These are phyloP conservation scores for Saccharomyces mikatae DNA, from an alignment of 805 yeast genomes.

Conservation along the genomic window DNA sequence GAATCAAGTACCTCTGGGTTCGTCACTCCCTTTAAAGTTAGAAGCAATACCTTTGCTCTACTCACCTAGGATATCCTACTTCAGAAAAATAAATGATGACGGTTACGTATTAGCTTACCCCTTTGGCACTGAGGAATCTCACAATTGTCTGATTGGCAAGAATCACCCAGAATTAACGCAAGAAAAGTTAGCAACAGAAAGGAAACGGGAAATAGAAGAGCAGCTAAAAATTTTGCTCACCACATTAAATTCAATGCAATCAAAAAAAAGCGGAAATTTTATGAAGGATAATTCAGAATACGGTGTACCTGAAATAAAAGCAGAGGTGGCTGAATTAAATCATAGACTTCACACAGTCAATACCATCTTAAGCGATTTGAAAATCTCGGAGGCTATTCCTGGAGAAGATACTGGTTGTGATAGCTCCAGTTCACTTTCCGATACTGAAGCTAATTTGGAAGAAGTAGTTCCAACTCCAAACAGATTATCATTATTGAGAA, in stretches of 20 bases:
- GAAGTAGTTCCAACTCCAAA: slow-evolving; percentile 4
- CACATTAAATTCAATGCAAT: slow-evolving; percentile 6
- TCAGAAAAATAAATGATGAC: slow-evolving; percentile 43
- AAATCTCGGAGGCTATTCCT: slow-evolving; percentile 20
- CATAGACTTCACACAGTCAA: slow-evolving; percentile 28
- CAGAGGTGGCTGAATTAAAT: slow-evolving; percentile 27
- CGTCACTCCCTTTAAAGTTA: slow-evolving; percentile 35
- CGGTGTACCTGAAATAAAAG: slow-evolving; percentile 8
- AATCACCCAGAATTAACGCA: slow-evolving; percentile 52
- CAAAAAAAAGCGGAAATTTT: background rate
- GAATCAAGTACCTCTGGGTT: slow-evolving; percentile 39
- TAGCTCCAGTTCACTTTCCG: slow-evolving; percentile 1
- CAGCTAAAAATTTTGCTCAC: slow-evolving; percentile 26
- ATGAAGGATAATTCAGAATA: slow-evolving; percentile 12
- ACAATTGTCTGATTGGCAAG: slow-evolving; percentile 44
- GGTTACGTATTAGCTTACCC: slow-evolving; percentile 41
- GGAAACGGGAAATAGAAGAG: slow-evolving; percentile 35
- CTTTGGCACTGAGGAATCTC: slow-evolving; percentile 51
- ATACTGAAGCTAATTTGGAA: slow-evolving; percentile 6
- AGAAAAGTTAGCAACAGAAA: slow-evolving; percentile 33
- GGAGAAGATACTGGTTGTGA: slow-evolving; percentile 4
- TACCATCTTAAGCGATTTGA: slow-evolving; percentile 27
- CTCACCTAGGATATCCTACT: slow-evolving; percentile 55
- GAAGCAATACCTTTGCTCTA: slow-evolving; percentile 39
- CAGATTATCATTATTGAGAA: slow-evolving; percentile 7